Percentiles rank a stretch among this genome's conserved stretches.
Conservation (phyloP, 2,329 filamentous ascomycete genomes). For the Colletotrichum abscissum region DNA sequence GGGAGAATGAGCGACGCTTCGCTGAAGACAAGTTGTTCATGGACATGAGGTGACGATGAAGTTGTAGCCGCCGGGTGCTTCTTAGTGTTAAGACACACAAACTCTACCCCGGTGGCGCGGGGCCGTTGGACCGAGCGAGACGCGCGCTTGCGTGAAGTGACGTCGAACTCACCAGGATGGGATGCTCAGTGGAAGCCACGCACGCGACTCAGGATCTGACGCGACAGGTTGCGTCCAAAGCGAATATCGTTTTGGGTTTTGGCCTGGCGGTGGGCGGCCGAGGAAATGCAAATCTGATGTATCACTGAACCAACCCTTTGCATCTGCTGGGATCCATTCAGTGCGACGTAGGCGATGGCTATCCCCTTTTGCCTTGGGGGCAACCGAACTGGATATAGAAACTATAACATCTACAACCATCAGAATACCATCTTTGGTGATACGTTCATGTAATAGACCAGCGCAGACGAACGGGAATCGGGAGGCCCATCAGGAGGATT, state of each 20-base stretch:
- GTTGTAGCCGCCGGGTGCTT: background rate
- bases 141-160: conserved; percentile 6
- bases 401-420: too few species aligned
- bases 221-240: background rate
- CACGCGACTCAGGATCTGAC: background rate
- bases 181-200: background rate
- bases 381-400: too few species aligned
- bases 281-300: background rate
- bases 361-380: too few species aligned
- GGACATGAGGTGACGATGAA: background rate
- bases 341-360: background rate
- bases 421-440: too few species aligned
- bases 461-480: background rate
- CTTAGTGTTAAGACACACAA: background rate
- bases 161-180: background rate
- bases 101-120: background rate
- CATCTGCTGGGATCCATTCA: background rate
- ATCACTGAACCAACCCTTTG: background rate
- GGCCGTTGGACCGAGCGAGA: background rate
- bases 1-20: background rate
- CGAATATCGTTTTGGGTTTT: background rate
- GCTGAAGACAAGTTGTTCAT: background rate
- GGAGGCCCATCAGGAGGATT: background rate
- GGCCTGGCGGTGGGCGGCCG: background rate
- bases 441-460: background rate